These are phyloP conservation scores for Trichoderma gracile DNA, from an alignment of 2,329 filamentous ascomycete species.

Conservation along the genomic window DNA sequence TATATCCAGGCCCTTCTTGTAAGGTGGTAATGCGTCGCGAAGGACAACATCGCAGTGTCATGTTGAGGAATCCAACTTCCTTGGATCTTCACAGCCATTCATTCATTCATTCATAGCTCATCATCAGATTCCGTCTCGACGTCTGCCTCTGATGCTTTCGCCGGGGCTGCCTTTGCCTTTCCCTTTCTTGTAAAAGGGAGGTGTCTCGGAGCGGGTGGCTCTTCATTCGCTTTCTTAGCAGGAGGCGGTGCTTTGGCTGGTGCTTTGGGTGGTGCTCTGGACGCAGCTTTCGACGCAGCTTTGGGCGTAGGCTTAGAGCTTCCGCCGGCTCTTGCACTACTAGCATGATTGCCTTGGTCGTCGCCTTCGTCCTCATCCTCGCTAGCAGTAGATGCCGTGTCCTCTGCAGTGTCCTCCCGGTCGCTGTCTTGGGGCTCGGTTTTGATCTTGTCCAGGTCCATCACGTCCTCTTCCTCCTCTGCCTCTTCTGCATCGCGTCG, in stretches of 20 bases:
- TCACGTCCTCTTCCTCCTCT: conserved; percentile 47
- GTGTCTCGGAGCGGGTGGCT: conserved; percentile 43
- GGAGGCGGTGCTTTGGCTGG: conserved; percentile 22
- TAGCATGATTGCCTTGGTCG: conserved; percentile 28
- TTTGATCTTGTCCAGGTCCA: conserved; percentile 50
- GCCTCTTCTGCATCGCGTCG: conserved; percentile 44
- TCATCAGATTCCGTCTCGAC: conserved; percentile 59
- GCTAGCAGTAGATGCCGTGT: conserved; percentile 44
- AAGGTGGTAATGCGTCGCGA: too few relatives aligned
- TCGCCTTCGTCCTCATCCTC: conserved; percentile 42
- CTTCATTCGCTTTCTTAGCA: conserved; percentile 30
- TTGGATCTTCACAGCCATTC: background rate
- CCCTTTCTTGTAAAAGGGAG: conserved; percentile 49
- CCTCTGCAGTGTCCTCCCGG: conserved; percentile 43
- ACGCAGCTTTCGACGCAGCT: background rate
- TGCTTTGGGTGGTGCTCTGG: too few relatives aligned
- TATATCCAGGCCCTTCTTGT: too few relatives aligned
- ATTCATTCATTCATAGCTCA: conserved; percentile 45
- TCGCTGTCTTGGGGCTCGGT: conserved; percentile 44
- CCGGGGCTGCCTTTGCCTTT: conserved; percentile 39
- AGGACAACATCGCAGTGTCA: too few relatives aligned
- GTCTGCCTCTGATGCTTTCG: conserved; percentile 32
- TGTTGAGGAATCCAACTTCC: background rate
- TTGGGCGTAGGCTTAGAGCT: conserved; percentile 11
- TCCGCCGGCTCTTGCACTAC: background rate